Conservation (phyloP, 1,284 basidiomycete genomes). For the Porphyrellus sp. region DNA sequence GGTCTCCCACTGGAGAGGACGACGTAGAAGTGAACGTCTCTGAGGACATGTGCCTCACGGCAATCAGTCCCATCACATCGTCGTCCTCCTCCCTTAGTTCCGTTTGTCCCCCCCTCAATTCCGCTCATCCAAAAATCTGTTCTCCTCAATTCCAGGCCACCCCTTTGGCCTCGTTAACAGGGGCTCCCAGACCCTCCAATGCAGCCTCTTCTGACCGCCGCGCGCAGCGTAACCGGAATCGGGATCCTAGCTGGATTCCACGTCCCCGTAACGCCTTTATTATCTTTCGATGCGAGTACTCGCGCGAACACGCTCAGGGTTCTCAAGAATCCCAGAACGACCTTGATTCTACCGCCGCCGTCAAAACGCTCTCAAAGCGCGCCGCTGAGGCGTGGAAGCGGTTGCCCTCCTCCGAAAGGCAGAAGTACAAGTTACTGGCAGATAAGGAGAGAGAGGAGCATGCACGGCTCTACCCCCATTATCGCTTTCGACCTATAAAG, state of each 20-base stretch:
- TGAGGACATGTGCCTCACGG: slow-evolving; percentile 14
- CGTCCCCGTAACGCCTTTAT: slow-evolving; percentile 88
- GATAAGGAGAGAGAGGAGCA: slow-evolving; percentile 54
- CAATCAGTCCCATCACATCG: slow-evolving; percentile 11
- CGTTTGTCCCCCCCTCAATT: slow-evolving; percentile 18
- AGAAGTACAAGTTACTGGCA: slow-evolving; percentile 50
- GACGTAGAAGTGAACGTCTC: slow-evolving; percentile 31
- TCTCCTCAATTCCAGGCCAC: background rate
- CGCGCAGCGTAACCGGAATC: slow-evolving; percentile 34
- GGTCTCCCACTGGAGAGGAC: slow-evolving; percentile 29
- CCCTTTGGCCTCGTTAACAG: background rate
- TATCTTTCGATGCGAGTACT: slow-evolving; percentile 79
- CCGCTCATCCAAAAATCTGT: background rate
- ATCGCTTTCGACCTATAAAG: slow-evolving; percentile 58
- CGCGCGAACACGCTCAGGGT: slow-evolving; percentile 36
- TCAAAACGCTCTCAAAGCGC: slow-evolving; percentile 57
- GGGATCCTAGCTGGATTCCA: slow-evolving; percentile 66
- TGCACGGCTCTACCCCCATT: slow-evolving; percentile 51
- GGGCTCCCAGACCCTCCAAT: slow-evolving; percentile 2
- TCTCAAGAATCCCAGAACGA: slow-evolving; percentile 20
- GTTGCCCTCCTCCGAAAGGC: slow-evolving; percentile 44
- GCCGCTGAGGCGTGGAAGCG: slow-evolving; percentile 60
- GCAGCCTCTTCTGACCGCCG: slow-evolving; percentile 34
- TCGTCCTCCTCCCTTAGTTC: slow-evolving; percentile 10
- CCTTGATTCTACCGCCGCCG: slow-evolving; percentile 19